Evolutionary conservation across 257 asterid species (phyloP).

Genomic region (Leonotis leonurus): DNA sequence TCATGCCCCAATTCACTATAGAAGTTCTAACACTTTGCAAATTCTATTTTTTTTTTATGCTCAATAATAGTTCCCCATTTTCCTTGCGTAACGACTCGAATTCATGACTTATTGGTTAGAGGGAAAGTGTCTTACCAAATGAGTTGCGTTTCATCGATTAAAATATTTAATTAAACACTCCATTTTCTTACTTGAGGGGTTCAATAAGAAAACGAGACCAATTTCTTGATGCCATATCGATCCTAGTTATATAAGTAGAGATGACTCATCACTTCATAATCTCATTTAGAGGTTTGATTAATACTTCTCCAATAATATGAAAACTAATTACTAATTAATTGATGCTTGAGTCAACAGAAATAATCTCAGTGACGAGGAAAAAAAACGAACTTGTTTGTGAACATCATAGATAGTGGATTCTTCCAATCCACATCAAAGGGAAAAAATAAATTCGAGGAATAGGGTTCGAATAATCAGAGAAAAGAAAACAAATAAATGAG

Average conservation of each 20-base stretch:
- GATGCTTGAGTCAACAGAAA: conserved; percentile 47
- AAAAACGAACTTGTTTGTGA: conserved; percentile 22
- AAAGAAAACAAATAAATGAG: conserved; percentile 14
- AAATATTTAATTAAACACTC: too few species aligned
- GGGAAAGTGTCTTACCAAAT: too few species aligned
- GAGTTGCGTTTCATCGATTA: too few species aligned
- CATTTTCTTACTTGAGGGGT: conserved; percentile 9
- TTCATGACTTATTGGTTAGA: too few species aligned
- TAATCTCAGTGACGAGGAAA: conserved; percentile 31
- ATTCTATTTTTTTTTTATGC: too few species aligned
- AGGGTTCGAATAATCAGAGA: conserved; percentile 62
- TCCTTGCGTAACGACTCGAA: too few species aligned
- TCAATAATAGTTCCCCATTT: too few species aligned
- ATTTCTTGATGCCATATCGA: conserved; percentile 25
- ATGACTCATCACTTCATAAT: not conserved
- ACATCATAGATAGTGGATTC: conserved; percentile 78
- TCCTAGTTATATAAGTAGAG: conserved; percentile 27
- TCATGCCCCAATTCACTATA: too few species aligned
- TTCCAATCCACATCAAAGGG: conserved; percentile 35
- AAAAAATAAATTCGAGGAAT: conserved; percentile 51
- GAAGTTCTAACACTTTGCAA: too few species aligned
- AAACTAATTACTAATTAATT: not conserved
- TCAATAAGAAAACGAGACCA: conserved; percentile 24
- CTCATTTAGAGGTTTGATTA: not conserved
- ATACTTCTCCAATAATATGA: not conserved